phyloP scores from a whole-genome alignment of 2,329 filamentous ascomycete species.

The Phialophora expanda region DNA sequence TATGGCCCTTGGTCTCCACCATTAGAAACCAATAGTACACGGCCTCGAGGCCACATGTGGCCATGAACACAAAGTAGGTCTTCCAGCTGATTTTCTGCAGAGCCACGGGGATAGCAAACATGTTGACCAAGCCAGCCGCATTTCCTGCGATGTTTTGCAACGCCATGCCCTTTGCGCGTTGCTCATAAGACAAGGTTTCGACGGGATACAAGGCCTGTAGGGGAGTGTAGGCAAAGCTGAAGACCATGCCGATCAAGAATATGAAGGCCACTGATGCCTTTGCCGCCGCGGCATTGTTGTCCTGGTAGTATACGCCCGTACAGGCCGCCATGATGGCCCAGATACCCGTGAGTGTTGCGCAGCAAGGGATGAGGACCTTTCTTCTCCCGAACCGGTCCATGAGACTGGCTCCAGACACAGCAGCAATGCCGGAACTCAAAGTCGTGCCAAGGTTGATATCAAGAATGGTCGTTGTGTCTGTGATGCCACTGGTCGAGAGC shows the following conservation, averaged over 20 bases:
- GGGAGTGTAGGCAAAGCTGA: slow-evolving; percentile 54
- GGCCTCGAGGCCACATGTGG: slow-evolving; percentile 38
- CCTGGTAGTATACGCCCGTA: slow-evolving; percentile 41
- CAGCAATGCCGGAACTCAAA: slow-evolving; percentile 50
- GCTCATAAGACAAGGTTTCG: slow-evolving; percentile 59
- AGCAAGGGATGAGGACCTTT: slow-evolving; percentile 40
- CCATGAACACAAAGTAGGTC: slow-evolving; percentile 57
- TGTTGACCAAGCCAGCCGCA: slow-evolving; percentile 49
- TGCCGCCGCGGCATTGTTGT: slow-evolving; percentile 27
- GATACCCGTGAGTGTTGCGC: background rate
- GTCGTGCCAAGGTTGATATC: slow-evolving; percentile 52
- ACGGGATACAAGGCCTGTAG: slow-evolving; percentile 57
- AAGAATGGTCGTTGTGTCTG: slow-evolving; percentile 44
- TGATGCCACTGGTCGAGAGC: slow-evolving; percentile 47
- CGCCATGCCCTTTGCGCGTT: slow-evolving; percentile 56
- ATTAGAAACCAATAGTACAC: slow-evolving; percentile 36
- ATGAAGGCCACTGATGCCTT: slow-evolving; percentile 57
- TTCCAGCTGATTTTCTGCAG: slow-evolving; percentile 58
- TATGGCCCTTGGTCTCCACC: slow-evolving; percentile 38
- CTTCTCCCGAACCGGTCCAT: slow-evolving; percentile 43
- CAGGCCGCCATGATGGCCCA: slow-evolving; percentile 28
- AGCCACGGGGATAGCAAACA: slow-evolving; percentile 55
- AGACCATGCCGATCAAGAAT: slow-evolving; percentile 61
- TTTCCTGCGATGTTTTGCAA: slow-evolving; percentile 32
- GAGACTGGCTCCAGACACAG: slow-evolving; percentile 53